Base-by-base conservation (phyloP, 495 filamentous ascomycete species). In the Pseudotulostoma volvatum region DNA sequence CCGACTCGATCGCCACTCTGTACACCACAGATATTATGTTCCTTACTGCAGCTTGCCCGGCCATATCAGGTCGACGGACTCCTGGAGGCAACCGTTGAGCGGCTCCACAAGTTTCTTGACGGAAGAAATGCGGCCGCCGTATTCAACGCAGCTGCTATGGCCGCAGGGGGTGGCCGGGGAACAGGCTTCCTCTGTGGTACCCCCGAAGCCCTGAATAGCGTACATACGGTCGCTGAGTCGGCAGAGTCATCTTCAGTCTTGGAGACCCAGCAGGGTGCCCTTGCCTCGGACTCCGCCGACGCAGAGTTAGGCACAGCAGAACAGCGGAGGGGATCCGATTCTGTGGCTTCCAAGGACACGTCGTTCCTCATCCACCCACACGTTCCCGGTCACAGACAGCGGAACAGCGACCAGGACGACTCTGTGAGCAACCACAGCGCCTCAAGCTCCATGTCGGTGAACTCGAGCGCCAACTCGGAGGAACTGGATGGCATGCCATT, bases 141-240 rank as follows among this genome's bases (percentile, higher is more conserved):
- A 9, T 97, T 96, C 70, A 97, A 97, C 46, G 90, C 92, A 0
- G 86, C 88, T 0, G 90, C 90, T 34, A 96, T 96, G 90, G 92
- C 88, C 2, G 92, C 92, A 5, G 90, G 92, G 1, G 85, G 88
- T 18, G 90, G 92, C 1, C 67, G 83, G 1, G 81, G 79, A 38
- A 80, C 63, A 51, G 65, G 66, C 7, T 60, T 64, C 43, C 56
- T 44, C 37, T 60, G 64, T 32, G 63, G 63, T 18, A 67, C 64
- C 0, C 47, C 66, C 8, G 62, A 66, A 44, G 54, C 56, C 8
- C 49, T 68, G 9, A 65, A 65, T 38, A 60, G 60, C 16, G 54
- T 42, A 2, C 45, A 64, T 28, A 45, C 23, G 23, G 23, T 11
- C 11, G 23, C 5, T 28, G 23, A 31, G 41, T 42, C 38, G 35